Evolutionary conservation across 2,329 filamentous ascomycete genomes (phyloP), one percentile per base, ranked within the genome.

Genomic region (Claviceps pazoutovae): DNA sequence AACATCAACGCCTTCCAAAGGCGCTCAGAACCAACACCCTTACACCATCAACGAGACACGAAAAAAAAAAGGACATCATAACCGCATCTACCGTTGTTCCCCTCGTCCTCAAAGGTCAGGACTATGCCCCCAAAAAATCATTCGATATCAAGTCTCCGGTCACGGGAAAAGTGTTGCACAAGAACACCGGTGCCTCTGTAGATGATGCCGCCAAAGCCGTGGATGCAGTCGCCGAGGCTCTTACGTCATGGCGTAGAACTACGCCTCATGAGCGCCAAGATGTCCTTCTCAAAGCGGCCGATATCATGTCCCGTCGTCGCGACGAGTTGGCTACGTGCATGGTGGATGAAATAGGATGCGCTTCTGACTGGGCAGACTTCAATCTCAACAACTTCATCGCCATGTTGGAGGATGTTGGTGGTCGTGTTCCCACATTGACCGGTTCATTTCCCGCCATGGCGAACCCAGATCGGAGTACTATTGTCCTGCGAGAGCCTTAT

Each of bases 401-500:
- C n/a, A 56, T 71, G 3, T 57, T 75, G 7, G 64, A 64, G 19
- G 72, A 75, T 51, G 61, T 71, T 30, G 73, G 71, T 1, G 71
- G 70, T 2, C 64, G 70, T 14, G 66, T 75, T 21, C 57, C 61
- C 11, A 63, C 64, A 11, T 48, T 73, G 9, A 59, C 64, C 52
- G 72, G 69, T 5, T 63, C 60, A 6, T 66, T 72, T 30, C 67
- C 72, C 9, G 46, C 58, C 8, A 59, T 63, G 2, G 54, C 53
- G 36, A 62, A 67, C 36, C 58, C 65, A 2, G 55, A 58, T 34
- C 58, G 61, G 26, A 71, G 55, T 21, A 86, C 82, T 0, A 71
- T 93, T 57, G 69, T 94, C 4, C 67, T 83, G 56, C 83, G 82
- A 62, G 85, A 90, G 66, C 87, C 88, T 0, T 88, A 80, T 59